Evolutionary conservation across 352 stramenopile species (phyloP).

Genomic region (Globisporangium nunn): DNA sequence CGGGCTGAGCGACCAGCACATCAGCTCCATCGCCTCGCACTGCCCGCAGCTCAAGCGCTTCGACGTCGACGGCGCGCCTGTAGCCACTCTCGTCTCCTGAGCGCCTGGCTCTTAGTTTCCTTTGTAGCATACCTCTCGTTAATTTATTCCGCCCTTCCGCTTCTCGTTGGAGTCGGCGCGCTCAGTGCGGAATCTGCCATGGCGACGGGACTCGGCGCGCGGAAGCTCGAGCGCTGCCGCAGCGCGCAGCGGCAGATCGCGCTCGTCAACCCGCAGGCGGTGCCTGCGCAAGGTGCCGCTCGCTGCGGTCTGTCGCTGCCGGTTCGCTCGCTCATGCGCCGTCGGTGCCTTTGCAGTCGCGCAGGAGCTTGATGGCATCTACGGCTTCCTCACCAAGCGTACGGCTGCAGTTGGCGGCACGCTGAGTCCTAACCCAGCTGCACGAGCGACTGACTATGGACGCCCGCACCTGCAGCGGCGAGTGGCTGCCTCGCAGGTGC

Average conservation of each 20-base stretch:
- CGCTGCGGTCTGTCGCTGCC: neutral
- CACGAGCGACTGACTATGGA: neutral
- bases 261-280: constrained; percentile 52
- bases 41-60: constrained; percentile 51
- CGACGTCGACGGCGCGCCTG: constrained; percentile 36
- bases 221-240: constrained; percentile 30
- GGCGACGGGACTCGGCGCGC: constrained; percentile 8
- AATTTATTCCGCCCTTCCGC: neutral
- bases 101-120: neutral
- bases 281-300: constrained; percentile 33
- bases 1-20: constrained; percentile 32
- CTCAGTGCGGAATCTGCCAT: neutral
- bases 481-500: neutral
- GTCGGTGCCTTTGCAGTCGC: constrained; percentile 20
- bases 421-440: neutral
- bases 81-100: constrained; percentile 10
- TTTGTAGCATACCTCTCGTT: neutral
- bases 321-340: neutral
- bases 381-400: constrained; percentile 50
- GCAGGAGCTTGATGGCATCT: constrained; percentile 42
- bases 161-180: constrained; percentile 24
- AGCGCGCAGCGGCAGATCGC: constrained; percentile 38
- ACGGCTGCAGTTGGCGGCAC: neutral
- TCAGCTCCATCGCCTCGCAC: constrained; percentile 47
- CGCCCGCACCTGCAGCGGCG: neutral